Base-by-base conservation (phyloP, 2,329 filamentous ascomycete genomes). In the Sclerotinia subarctica region DNA sequence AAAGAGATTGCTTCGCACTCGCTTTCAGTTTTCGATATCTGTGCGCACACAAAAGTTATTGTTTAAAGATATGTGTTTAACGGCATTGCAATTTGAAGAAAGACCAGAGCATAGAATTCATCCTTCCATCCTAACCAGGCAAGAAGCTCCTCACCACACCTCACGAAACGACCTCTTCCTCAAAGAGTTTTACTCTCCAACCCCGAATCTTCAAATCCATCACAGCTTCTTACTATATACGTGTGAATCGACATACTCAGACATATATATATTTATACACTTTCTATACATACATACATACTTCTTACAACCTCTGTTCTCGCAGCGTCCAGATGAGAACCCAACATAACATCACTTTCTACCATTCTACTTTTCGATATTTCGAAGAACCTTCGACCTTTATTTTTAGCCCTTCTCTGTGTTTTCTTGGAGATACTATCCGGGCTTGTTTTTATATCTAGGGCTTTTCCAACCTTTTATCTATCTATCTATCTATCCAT, bases 401-500 rank as follows among this genome's bases (percentile, higher is more conserved):
- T 56, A n/a, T 29, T 54, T 56, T 49, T 47, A 3, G 29, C 29
- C 21, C 21, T 60, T 66, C 51, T 32, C 21, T 53, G 49, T 67
- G 56, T 54, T 32, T 68, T 63, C 59, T 63, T 38, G 59, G 59
- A 63, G 59, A 63, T 51, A 63, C 29, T 51, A 63, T 51, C 59
- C 46, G 32, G 59, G 24, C 29, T 38, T 52, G 46, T 51, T 63
- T 62, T 63, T 63, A 63, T 63, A 63, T 44, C 54, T 19, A 44
- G 11, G 15, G 17, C 19, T 51, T 44, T 38, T 26, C 3, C 44
- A 2, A 38, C 24, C 10, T 26, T 51, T 49, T 32, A n/a, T 54
- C 32, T 21, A 15, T n/a, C 52, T 29, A n/a, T 54, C 21, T 19
- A 19, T 19, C 19, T 19, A 54, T n/a, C 29, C 19, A 19, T 54